These are phyloP conservation scores for Panellus pusillus DNA, from an alignment of 768 basidiomycete species.

Conservation along the genomic window DNA sequence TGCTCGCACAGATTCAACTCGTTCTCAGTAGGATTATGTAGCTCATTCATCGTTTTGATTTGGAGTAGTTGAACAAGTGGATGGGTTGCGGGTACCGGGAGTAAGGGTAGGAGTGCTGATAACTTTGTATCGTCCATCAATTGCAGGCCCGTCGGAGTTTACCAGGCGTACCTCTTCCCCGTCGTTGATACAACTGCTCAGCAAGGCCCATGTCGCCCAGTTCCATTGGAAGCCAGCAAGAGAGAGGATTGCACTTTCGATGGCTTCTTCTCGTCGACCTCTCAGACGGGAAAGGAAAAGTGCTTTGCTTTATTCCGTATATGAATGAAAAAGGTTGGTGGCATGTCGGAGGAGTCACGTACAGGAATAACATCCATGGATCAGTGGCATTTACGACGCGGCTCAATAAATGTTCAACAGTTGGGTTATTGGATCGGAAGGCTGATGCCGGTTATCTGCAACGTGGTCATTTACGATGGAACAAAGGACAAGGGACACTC, in stretches of 20 bases:
- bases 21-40: slow-evolving; percentile 86
- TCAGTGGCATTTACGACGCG: slow-evolving; percentile 60
- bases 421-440: slow-evolving; percentile 60
- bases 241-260: slow-evolving; percentile 76
- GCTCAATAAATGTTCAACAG: slow-evolving; percentile 58
- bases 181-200: slow-evolving; percentile 78
- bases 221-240: slow-evolving; percentile 86
- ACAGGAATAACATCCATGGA: slow-evolving; percentile 87
- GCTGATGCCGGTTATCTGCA: slow-evolving; percentile 69
- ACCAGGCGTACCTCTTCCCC: slow-evolving; percentile 71
- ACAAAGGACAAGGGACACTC: slow-evolving; percentile 26
- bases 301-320: slow-evolving; percentile 59
- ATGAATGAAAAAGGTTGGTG: slow-evolving; percentile 3
- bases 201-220: slow-evolving; percentile 88
- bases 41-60: slow-evolving; percentile 84
- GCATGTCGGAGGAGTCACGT: slow-evolving; percentile 24
- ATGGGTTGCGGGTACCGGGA: slow-evolving; percentile 48
- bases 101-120: slow-evolving; percentile 46
- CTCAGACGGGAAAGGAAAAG: slow-evolving; percentile 79
- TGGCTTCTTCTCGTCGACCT: slow-evolving; percentile 75
- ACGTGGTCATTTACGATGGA: slow-evolving; percentile 4
- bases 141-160: slow-evolving; percentile 4
- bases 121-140: slow-evolving; percentile 34
- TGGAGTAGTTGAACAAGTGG: slow-evolving; percentile 71
- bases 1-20: slow-evolving; percentile 81